Evolutionary conservation across 192 early-diverging fungal species (phyloP).

Genomic region (Podochytrium sp.): DNA sequence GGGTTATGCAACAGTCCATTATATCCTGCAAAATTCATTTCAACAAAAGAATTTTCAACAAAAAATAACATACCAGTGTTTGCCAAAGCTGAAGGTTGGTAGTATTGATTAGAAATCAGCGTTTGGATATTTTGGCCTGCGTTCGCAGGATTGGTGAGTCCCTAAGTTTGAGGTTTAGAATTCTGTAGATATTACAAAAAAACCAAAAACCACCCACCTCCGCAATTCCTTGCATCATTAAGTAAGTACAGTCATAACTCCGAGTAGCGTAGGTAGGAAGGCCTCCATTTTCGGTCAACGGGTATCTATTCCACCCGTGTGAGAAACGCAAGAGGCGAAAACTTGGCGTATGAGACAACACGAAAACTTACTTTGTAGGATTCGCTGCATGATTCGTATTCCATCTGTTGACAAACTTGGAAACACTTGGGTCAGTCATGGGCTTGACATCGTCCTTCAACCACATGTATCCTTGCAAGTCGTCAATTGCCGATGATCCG

Average conservation of each 20-base stretch:
- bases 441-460: background rate
- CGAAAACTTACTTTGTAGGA: conserved; percentile 4
- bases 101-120: conserved; percentile 7
- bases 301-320: background rate
- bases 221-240: conserved; percentile 19
- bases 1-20: conserved; percentile 20
- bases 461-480: conserved; percentile 29
- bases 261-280: conserved; percentile 11
- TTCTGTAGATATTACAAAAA: background rate
- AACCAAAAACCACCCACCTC: conserved; percentile 2
- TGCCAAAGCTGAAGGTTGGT: conserved; percentile 3
- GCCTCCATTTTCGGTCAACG: background rate
- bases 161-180: background rate
- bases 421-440: background rate
- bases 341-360: no score
- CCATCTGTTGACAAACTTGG: conserved; percentile 3
- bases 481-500: conserved; percentile 12
- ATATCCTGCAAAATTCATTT: conserved; percentile 1
- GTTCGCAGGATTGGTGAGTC: background rate
- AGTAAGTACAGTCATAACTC: conserved; percentile 21
- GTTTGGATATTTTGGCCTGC: conserved; percentile 1
- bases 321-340: no score
- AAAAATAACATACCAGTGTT: background rate
- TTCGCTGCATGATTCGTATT: background rate
- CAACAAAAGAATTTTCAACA: background rate